Conservation (phyloP, 2,329 filamentous ascomycete species). For the Alternaria rosae region DNA sequence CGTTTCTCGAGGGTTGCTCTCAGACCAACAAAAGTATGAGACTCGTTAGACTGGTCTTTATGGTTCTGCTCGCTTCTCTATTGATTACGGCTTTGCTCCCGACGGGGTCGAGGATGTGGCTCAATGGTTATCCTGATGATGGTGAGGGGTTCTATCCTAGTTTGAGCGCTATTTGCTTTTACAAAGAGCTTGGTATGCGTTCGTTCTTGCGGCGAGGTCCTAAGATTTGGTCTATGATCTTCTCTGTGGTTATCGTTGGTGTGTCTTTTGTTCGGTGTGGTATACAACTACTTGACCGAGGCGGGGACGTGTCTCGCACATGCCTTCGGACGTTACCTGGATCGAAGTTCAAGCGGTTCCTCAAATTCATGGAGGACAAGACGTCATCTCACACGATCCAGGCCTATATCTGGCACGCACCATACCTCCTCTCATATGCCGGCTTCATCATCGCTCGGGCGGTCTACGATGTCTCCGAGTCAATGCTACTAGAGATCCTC, state of each 20-base stretch:
- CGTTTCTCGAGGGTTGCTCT: conserved; percentile 30
- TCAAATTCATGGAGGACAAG: conserved; percentile 19
- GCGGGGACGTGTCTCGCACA: conserved; percentile 15
- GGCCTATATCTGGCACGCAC: conserved; percentile 11
- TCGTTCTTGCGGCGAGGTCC: conserved; percentile 18
- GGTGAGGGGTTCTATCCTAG: conserved; percentile 31
- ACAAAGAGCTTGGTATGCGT: conserved; percentile 19
- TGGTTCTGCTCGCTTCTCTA: conserved; percentile 26
- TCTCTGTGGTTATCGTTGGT: conserved; percentile 29
- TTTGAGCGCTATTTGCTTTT: conserved; percentile 28
- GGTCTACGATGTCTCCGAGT: conserved; percentile 26
- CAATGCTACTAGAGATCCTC: conserved; percentile 34
- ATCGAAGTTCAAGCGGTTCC: conserved; percentile 15
- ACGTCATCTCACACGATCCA: conserved; percentile 2
- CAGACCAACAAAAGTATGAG: conserved; percentile 30
- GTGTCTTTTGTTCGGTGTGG: conserved; percentile 30
- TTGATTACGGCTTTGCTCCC: conserved; percentile 32
- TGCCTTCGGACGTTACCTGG: conserved; percentile 26
- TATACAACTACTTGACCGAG: conserved; percentile 30
- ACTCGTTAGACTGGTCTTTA: conserved; percentile 28
- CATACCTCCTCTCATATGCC: conserved; percentile 19
- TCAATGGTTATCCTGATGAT: conserved; percentile 20
- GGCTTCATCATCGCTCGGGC: conserved; percentile 18
- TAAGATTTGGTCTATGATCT: conserved; percentile 33
- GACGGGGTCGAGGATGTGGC: conserved; percentile 32